These are phyloP conservation scores for Astrocystis sublimbata DNA, from an alignment of 495 filamentous ascomycete species.

Conservation along the genomic window DNA sequence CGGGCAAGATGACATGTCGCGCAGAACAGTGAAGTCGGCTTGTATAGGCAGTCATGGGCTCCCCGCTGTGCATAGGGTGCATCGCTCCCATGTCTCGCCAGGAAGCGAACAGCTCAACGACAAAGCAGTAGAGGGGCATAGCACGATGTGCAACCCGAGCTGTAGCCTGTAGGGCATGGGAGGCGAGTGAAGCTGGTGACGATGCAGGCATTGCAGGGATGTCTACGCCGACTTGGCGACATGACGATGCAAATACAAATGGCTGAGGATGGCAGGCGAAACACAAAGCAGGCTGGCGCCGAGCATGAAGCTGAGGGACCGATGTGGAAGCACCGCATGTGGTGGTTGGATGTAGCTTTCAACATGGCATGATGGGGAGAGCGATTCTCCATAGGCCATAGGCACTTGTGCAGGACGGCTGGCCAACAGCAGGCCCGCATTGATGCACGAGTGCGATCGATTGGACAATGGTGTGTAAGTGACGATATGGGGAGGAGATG, in stretches of 20 bases:
- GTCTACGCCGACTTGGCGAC: slow-evolving; percentile 4
- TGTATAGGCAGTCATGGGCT: slow-evolving; percentile 1
- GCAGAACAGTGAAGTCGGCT: neutral
- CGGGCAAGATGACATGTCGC: neutral
- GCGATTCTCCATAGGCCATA: slow-evolving; percentile 31
- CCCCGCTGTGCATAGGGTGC: neutral
- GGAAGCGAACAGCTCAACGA: neutral
- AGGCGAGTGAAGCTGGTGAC: slow-evolving; percentile 7
- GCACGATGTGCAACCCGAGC: neutral
- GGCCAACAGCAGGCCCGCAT: slow-evolving; percentile 42
- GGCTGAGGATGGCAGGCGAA: neutral
- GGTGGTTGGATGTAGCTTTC: slow-evolving; percentile 15
- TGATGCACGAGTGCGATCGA: slow-evolving; percentile 47
- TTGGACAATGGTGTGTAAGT: slow-evolving; percentile 40
- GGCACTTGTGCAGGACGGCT: slow-evolving; percentile 28
- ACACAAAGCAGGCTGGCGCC: neutral
- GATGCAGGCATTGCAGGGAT: slow-evolving; percentile 12
- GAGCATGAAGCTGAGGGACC: slow-evolving; percentile 3
- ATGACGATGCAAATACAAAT: neutral
- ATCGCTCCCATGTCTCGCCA: neutral
- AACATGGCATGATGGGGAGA: slow-evolving; percentile 13
- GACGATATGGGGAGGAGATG: slow-evolving; percentile 24
- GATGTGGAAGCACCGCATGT: neutral
- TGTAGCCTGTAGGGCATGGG: slow-evolving; percentile 2
- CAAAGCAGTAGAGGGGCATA: neutral